phyloP scores from a whole-genome alignment of 768 basidiomycete species.

The Stropharia rugosoannulata region DNA sequence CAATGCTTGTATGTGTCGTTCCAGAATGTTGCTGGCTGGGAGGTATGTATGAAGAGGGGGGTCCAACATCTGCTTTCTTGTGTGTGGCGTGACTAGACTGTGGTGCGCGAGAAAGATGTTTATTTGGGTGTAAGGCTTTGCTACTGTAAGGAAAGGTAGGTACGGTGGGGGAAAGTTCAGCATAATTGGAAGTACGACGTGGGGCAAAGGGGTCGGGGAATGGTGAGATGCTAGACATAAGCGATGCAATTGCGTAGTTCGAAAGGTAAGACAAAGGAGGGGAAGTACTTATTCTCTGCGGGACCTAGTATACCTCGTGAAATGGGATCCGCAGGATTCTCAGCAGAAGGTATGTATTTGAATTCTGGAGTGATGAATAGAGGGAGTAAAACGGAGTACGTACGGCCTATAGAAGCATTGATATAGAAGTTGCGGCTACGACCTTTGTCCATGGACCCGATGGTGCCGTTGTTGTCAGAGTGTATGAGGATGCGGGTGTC shows the following conservation, averaged over 20 bases:
- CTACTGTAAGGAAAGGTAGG: background rate
- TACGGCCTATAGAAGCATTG: conserved; percentile 25
- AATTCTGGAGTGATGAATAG: conserved; percentile 11
- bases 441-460: conserved; percentile 30
- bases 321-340: conserved; percentile 27
- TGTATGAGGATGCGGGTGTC: conserved; percentile 22
- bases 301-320: conserved; percentile 22
- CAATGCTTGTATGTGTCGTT: too few species aligned
- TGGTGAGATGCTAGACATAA: conserved; percentile 2
- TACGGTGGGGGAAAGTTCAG: too few species aligned
- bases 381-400: background rate
- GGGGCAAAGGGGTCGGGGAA: background rate
- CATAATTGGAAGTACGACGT: too few species aligned
- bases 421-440: conserved; percentile 27
- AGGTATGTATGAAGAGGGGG: too few species aligned
- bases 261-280: conserved; percentile 11
- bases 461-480: conserved; percentile 34
- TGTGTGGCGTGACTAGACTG: too few species aligned
- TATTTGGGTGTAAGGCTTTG: background rate
- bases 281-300: background rate
- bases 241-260: conserved; percentile 13
- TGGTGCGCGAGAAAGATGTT: too few species aligned
- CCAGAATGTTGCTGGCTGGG: too few species aligned
- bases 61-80: too few species aligned
- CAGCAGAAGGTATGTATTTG: conserved; percentile 21